Percentiles rank a stretch among this genome's conserved stretches.
Conservation (phyloP, 2,329 filamentous ascomycete species). For the Hirsutella minnesotensis region DNA sequence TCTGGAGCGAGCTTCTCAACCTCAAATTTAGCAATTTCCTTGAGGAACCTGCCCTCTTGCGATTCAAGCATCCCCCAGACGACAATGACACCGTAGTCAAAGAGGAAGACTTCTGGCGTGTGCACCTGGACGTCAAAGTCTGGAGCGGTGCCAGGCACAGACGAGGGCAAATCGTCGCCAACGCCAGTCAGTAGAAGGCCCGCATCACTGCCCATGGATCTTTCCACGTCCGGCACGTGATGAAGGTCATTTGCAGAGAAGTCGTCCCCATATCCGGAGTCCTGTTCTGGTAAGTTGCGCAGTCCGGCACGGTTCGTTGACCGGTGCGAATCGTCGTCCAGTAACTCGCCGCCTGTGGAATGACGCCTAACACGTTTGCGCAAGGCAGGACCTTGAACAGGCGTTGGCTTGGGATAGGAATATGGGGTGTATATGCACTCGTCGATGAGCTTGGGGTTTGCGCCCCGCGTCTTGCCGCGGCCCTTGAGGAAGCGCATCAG, state of each 20-base stretch:
- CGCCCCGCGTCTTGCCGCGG: slow-evolving; percentile 61
- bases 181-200: slow-evolving; percentile 9
- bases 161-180: slow-evolving; percentile 24
- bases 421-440: slow-evolving; percentile 97
- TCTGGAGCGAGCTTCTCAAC: slow-evolving; percentile 78
- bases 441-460: slow-evolving; percentile 85
- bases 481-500: slow-evolving; percentile 88
- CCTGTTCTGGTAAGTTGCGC: slow-evolving; percentile 25
- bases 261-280: slow-evolving; percentile 18
- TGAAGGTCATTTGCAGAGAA: slow-evolving; percentile 12
- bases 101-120: slow-evolving; percentile 89
- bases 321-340: slow-evolving; percentile 21
- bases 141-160: slow-evolving; percentile 30
- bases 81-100: slow-evolving; percentile 94
- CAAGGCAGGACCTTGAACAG: slow-evolving; percentile 21
- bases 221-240: slow-evolving; percentile 12
- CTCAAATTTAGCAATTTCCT: slow-evolving; percentile 91
- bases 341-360: slow-evolving; percentile 57
- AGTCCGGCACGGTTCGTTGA: slow-evolving; percentile 55
- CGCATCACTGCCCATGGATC: background rate
- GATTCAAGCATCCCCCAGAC: slow-evolving; percentile 95
- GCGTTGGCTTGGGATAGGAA: slow-evolving; percentile 49
- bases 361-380: slow-evolving; percentile 55
- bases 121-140: slow-evolving; percentile 84
- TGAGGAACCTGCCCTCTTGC: slow-evolving; percentile 83